These are phyloP conservation scores for Amanita inopinata DNA, from an alignment of 768 basidiomycete genomes.

Conservation along the genomic window DNA sequence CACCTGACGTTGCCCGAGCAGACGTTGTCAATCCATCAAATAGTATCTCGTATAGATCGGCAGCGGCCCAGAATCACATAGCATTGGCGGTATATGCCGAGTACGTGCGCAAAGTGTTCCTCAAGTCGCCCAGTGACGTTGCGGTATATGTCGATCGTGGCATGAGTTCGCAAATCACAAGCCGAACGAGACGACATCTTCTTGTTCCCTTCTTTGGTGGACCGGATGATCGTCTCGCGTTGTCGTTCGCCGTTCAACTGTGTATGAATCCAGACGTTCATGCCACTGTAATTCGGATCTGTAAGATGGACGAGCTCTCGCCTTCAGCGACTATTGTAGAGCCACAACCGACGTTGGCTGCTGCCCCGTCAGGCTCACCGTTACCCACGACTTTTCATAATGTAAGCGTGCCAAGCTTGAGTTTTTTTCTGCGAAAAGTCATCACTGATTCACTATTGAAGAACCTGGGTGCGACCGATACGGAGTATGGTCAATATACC, in stretches of 20 bases:
- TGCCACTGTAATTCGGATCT: conserved; percentile 67
- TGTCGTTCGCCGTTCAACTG: conserved; percentile 78
- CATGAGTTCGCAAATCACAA: conserved; percentile 20
- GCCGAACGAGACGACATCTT: conserved; percentile 41
- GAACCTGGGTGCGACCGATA: conserved; percentile 51
- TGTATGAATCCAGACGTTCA: conserved; percentile 44
- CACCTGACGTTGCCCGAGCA: conserved; percentile 11
- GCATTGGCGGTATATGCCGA: conserved; percentile 62
- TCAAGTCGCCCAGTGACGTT: conserved; percentile 62
- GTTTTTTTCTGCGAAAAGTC: conserved; percentile 6
- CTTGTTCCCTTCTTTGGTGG: conserved; percentile 92
- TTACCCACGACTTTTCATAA: conserved; percentile 19
- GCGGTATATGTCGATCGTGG: conserved; percentile 82
- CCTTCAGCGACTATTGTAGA: conserved; percentile 4
- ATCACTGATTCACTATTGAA: no score
- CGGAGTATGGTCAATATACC: conserved; percentile 55
- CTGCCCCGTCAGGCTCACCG: no score
- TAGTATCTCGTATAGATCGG: conserved; percentile 54
- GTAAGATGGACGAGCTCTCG: conserved; percentile 27
- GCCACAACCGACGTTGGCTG: not conserved
- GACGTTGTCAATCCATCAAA: conserved; percentile 64
- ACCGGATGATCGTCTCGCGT: conserved; percentile 81
- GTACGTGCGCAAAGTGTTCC: conserved; percentile 77
- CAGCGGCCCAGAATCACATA: conserved; percentile 39
- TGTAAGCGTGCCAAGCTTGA: conserved; percentile 23